These are phyloP conservation scores for Botrytis cinerea DNA, from an alignment of 2,329 filamentous ascomycete genomes.

Conservation along the genomic window DNA sequence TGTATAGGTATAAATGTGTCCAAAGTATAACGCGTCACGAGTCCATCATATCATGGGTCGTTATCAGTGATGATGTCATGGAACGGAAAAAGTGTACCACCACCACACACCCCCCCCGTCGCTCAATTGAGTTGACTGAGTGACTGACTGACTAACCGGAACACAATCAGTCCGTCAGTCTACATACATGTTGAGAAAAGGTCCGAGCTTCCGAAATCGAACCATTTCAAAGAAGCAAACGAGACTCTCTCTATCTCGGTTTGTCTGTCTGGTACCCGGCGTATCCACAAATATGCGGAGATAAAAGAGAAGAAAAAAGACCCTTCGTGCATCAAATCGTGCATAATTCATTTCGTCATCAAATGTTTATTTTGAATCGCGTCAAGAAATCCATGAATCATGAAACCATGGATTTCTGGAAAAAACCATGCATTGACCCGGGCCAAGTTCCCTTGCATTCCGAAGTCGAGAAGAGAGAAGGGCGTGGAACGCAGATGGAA, in stretches of 20 bases:
- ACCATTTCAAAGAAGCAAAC: not conserved
- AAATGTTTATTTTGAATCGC: not conserved
- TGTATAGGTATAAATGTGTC: not conserved
- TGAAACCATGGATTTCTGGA: not conserved
- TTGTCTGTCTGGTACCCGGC: not conserved
- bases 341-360: not conserved
- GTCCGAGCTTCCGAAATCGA: not conserved
- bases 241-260: too few relatives aligned
- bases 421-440: not conserved
- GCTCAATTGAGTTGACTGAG: not conserved
- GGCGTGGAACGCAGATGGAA: not conserved
- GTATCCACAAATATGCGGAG: slow-evolving; percentile 4
- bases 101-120: not conserved
- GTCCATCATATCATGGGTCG: too few relatives aligned
- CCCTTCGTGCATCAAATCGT: not conserved
- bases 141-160: too few relatives aligned
- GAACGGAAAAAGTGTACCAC: not conserved
- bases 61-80: not conserved
- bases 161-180: not conserved
- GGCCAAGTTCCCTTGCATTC: not conserved
- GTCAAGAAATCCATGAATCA: not conserved
- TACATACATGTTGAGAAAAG: not conserved
- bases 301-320: not conserved
- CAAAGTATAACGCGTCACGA: not conserved
- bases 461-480: not conserved